A percentile compares a stretch with the other conserved stretches of the same genome.
These are phyloP conservation scores for Ilyonectria robusta DNA, from an alignment of 2,329 filamentous ascomycete genomes.

Conservation along the genomic window DNA sequence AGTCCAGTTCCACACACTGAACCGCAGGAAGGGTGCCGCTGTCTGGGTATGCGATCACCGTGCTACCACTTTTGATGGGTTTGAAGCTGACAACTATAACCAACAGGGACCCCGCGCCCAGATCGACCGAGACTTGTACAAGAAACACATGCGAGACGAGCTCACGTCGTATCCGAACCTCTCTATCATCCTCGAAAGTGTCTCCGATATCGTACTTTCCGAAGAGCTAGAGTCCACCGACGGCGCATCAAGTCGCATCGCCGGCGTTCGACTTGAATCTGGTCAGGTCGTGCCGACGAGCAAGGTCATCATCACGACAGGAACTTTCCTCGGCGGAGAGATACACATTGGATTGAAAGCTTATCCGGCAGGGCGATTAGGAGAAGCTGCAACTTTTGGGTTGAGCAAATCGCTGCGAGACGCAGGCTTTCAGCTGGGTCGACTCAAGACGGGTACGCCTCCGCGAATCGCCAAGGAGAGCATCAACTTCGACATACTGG, in stretches of 20 bases:
- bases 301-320: constrained; percentile 93
- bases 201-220: constrained; percentile 86
- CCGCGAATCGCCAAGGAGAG: constrained; percentile 86
- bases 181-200: constrained; percentile 86
- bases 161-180: constrained; percentile 83
- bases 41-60: constrained; percentile 77
- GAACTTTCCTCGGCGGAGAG: constrained; percentile 94
- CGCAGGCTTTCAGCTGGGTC: constrained; percentile 89
- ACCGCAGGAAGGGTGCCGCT: constrained; percentile 90
- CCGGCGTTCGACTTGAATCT: constrained; percentile 87
- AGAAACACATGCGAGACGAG: constrained; percentile 91
- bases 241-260: constrained; percentile 78
- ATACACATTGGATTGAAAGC: constrained; percentile 93
- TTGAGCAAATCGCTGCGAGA: constrained; percentile 91
- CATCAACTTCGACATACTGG: constrained; percentile 82
- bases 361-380: constrained; percentile 91
- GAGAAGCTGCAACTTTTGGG: constrained; percentile 92
- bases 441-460: constrained; percentile 96
- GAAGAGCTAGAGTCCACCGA: constrained; percentile 59
- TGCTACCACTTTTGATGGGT: constrained; percentile 4
- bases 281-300: constrained; percentile 86
- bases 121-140: constrained; percentile 92
- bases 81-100: constrained; percentile 3
- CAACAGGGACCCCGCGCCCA: constrained; percentile 86
- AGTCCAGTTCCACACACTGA: constrained; percentile 93